These are phyloP conservation scores for Tuber calosporum DNA, from an alignment of 495 filamentous ascomycete species.

Conservation along the genomic window DNA sequence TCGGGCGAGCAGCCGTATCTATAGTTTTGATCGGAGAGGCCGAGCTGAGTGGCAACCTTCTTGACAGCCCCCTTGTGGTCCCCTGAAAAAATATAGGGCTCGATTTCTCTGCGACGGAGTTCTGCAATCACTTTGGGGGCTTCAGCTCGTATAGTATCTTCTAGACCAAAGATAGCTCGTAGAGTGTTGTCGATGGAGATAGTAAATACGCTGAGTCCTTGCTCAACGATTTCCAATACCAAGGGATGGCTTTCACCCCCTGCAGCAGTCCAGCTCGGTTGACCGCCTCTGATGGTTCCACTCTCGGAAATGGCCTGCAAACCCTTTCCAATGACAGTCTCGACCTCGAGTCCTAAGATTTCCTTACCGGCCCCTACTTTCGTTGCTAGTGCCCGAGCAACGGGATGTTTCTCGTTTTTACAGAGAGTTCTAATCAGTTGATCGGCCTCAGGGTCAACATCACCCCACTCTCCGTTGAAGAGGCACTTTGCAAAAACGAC, in stretches of 20 bases:
- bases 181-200: slow-evolving; percentile 51
- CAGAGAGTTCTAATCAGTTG: slow-evolving; percentile 48
- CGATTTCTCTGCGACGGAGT: slow-evolving; percentile 53
- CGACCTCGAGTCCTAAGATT: slow-evolving; percentile 10
- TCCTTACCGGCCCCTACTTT: slow-evolving; percentile 34
- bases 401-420: slow-evolving; percentile 56
- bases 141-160: slow-evolving; percentile 55
- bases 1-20: slow-evolving; percentile 31
- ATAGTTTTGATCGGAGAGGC: slow-evolving; percentile 45
- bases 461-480: slow-evolving; percentile 19
- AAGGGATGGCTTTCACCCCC: slow-evolving; percentile 40
- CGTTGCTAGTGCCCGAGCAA: slow-evolving; percentile 57
- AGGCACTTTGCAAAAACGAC: slow-evolving; percentile 47
- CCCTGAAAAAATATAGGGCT: slow-evolving; percentile 60
- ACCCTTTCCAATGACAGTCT: slow-evolving; percentile 51
- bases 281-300: slow-evolving; percentile 52
- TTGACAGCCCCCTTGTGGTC: slow-evolving; percentile 59
- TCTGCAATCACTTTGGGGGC: slow-evolving; percentile 47
- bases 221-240: slow-evolving; percentile 46
- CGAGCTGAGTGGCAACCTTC: slow-evolving; percentile 49
- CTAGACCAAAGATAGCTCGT: slow-evolving; percentile 54
- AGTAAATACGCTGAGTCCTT: slow-evolving; percentile 57
- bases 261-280: slow-evolving; percentile 52
- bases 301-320: slow-evolving; percentile 44
- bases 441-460: slow-evolving; percentile 31